Evolutionary conservation across 1,284 basidiomycete species (phyloP).

Genomic region (Stygiomarasmius scandens): DNA sequence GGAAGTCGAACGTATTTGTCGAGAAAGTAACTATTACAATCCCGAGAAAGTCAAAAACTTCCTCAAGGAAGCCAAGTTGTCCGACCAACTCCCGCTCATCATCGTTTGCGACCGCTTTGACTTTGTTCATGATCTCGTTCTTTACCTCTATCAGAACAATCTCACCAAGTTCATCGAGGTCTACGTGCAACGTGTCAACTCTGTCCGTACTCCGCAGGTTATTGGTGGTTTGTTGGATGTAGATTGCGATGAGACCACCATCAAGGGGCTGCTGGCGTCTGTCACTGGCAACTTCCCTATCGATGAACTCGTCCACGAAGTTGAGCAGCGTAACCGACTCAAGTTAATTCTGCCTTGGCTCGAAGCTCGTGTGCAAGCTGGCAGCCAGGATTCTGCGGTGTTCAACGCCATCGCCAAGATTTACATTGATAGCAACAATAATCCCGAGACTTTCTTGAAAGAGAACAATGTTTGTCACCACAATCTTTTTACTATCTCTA

Average conservation of each 20-base stretch:
- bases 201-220: conserved; percentile 97
- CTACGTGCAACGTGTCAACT: conserved; percentile 98
- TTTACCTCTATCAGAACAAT: conserved; percentile 98
- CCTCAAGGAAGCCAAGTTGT: conserved; percentile 97
- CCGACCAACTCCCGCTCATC: conserved; percentile 97
- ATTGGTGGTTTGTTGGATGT: conserved; percentile 97
- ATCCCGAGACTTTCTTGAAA: conserved; percentile 96
- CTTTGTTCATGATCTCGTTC: conserved; percentile 98
- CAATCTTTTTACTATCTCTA: conserved; percentile 1
- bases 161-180: conserved; percentile 98
- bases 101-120: conserved; percentile 99
- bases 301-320: conserved; percentile 96
- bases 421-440: conserved; percentile 98
- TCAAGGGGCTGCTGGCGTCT: conserved; percentile 92
- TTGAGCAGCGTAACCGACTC: conserved; percentile 94
- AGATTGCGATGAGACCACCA: conserved; percentile 95
- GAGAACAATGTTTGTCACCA: conserved; percentile 85
- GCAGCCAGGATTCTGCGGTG: conserved; percentile 89
- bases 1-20: conserved; percentile 98
- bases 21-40: conserved; percentile 97
- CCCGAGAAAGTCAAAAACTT: conserved; percentile 99
- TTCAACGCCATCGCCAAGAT: conserved; percentile 99
- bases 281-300: conserved; percentile 98
- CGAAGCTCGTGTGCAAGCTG: conserved; percentile 89
- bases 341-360: conserved; percentile 98